Conservation (phyloP, 805 yeast species). For the Myxozyma neglecta region DNA sequence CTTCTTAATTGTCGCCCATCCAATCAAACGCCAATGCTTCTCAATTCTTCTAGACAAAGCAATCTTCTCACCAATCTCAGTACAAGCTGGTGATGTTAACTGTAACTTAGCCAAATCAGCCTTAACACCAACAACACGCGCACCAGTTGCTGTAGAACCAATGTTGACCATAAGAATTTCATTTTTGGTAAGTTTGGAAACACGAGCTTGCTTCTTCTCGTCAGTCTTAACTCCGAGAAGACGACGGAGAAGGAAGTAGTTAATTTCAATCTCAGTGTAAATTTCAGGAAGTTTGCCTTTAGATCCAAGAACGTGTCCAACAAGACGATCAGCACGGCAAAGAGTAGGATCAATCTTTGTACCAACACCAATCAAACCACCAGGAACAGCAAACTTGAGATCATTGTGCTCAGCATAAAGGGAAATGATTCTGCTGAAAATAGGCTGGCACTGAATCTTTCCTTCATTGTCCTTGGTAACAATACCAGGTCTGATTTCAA, state of each 20-base stretch:
- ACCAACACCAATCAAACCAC: slow-evolving; percentile 99
- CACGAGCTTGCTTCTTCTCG: slow-evolving; percentile 88
- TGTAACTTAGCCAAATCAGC: slow-evolving; percentile 99
- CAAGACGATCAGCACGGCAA: slow-evolving; percentile 98
- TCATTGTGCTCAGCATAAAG: slow-evolving; percentile 97
- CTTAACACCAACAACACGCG: slow-evolving; percentile 94
- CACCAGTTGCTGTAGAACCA: slow-evolving; percentile 99
- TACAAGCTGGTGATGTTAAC: slow-evolving; percentile 97
- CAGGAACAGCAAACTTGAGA: slow-evolving; percentile 98
- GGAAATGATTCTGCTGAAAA: slow-evolving; percentile 89
- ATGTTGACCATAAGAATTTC: slow-evolving; percentile 98
- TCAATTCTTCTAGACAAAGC: slow-evolving; percentile 98
- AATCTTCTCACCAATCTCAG: slow-evolving; percentile 96
- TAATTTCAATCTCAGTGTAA: slow-evolving; percentile 95
- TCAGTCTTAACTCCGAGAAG: slow-evolving; percentile 92
- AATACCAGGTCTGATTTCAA: slow-evolving; percentile 98
- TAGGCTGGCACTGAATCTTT: slow-evolving; percentile 92
- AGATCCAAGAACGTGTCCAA: slow-evolving; percentile 98
- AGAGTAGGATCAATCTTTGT: slow-evolving; percentile 97
- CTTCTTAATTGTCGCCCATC: slow-evolving; percentile 76
- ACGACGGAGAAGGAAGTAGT: slow-evolving; percentile 94
- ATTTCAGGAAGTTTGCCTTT: slow-evolving; percentile 94
- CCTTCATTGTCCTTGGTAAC: slow-evolving; percentile 89
- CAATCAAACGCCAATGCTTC: slow-evolving; percentile 99
- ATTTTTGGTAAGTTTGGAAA: slow-evolving; percentile 86